phyloP scores from a whole-genome alignment of 2,329 filamentous ascomycete species.

The Aspergillus sp. region DNA sequence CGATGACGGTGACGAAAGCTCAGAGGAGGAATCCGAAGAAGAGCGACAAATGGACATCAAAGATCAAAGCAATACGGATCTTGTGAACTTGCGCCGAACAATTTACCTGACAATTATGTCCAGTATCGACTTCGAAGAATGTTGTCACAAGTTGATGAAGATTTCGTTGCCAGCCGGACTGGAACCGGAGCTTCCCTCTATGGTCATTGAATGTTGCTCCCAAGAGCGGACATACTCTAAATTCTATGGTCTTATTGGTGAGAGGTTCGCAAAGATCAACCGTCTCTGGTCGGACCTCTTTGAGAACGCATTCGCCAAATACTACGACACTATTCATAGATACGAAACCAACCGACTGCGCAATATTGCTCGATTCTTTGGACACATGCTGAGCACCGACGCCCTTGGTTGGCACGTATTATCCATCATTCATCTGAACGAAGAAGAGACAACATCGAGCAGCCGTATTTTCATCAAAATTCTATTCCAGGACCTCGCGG shows the following conservation, averaged over 20 bases:
- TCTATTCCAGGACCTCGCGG: conserved; percentile 85
- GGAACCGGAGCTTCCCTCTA: conserved; percentile 87
- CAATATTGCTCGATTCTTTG: conserved; percentile 94
- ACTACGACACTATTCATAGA: conserved; percentile 96
- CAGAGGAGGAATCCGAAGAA: conserved; percentile 71
- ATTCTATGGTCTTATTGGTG: conserved; percentile 91
- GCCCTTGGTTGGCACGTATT: conserved; percentile 91
- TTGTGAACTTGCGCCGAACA: conserved; percentile 87
- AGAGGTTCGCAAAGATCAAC: conserved; percentile 94
- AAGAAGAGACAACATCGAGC: conserved; percentile 94
- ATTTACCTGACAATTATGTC: conserved; percentile 99
- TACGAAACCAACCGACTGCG: conserved; percentile 94
- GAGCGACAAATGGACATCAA: conserved; percentile 91
- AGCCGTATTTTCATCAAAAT: conserved; percentile 99
- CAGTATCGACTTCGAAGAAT: conserved; percentile 93
- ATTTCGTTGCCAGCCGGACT: conserved; percentile 83
- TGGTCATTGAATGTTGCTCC: conserved; percentile 95
- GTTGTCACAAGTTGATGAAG: conserved; percentile 94
- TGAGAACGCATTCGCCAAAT: conserved; percentile 83
- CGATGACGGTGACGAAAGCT: conserved; percentile 60
- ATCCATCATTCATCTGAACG: conserved; percentile 81
- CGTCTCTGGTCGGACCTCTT: conserved; percentile 92
- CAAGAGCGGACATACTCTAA: conserved; percentile 97
- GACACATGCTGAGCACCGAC: conserved; percentile 82
- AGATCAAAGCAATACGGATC: conserved; percentile 92